Base-by-base conservation (phyloP, 148 eudicot genomes). In the Rhododendron simsii region DNA sequence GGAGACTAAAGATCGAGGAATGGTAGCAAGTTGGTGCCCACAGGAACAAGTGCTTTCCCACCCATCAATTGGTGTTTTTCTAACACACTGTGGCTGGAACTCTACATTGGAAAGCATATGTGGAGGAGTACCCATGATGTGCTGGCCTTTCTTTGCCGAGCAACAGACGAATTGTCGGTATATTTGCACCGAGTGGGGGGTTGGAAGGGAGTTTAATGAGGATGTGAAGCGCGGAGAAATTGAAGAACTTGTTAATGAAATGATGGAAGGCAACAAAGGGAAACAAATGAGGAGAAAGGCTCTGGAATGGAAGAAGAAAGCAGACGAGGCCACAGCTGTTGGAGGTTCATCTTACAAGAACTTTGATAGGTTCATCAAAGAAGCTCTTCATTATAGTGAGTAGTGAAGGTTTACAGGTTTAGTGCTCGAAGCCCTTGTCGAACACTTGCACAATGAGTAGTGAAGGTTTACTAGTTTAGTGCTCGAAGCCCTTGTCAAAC, bases 71-170 rank as follows among this genome's bases (percentile, higher is more conserved):
- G 80, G 80, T 16, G 48, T 20, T 21, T 76, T 76, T 76, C 26
- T 76, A 39, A 76, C 80, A 20, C 80, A 76, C 47, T 39, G 14
- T 76, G 80, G 80, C 2, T 76, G 80, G 80, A 76, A 76, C 26
- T 76, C 80, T 39, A 76, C 26, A 1, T 37, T 39, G 50, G 80
- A 76, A 76, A 39, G n/a, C 13, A 20, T 76, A 20, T 18, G 50
- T 39, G 80, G 48, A 76, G 80, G 80, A 18, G 50, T 76, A 16
- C 80, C 80, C n/a, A 20, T 76, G n/a, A 39, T 76, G 1, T 76
- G 80, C 48, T 76, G 80, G 80, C 80, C 80, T 76, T 76, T 76
- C 28, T 76, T 76, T 39, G 80, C 80, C 7, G 80, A 76, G 23
- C 80, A 76, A 76, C 80, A 41, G 23, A 37, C 48, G 0, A 76